Evolutionary conservation across 805 yeast species (phyloP).

Genomic region (Cyberlindnera nakhonratchasimensis): DNA sequence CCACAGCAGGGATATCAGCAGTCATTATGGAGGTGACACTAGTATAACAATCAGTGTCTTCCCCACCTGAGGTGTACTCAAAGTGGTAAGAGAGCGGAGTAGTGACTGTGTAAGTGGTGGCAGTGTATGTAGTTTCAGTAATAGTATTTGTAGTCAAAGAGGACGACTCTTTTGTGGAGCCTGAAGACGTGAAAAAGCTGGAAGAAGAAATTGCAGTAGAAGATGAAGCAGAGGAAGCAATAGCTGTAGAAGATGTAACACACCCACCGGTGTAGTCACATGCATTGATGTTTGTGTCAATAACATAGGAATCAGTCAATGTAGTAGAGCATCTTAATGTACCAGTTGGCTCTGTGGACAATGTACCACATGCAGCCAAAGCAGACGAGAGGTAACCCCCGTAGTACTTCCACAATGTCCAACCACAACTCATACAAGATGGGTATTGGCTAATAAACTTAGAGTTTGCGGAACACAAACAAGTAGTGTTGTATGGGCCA

Average conservation of each 20-base stretch:
- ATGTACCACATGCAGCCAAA: slow-evolving; percentile 26
- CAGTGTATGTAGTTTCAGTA: slow-evolving; percentile 5
- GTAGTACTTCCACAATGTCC: slow-evolving; percentile 35
- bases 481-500: slow-evolving; percentile 19
- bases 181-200: slow-evolving; percentile 8
- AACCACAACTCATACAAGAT: slow-evolving; percentile 34
- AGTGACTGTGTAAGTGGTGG: slow-evolving; percentile 15
- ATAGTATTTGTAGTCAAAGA: slow-evolving; percentile 5
- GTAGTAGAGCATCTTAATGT: slow-evolving; percentile 26
- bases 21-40: slow-evolving; percentile 1
- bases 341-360: slow-evolving; percentile 31
- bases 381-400: slow-evolving; percentile 26
- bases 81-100: slow-evolving; percentile 11
- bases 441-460: slow-evolving; percentile 22
- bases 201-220: slow-evolving; percentile 11
- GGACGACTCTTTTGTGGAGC: slow-evolving; percentile 4
- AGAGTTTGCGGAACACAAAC: slow-evolving; percentile 23
- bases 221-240: slow-evolving; percentile 8
- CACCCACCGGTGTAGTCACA: slow-evolving; percentile 12
- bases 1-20: slow-evolving; percentile 3
- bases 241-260: slow-evolving; percentile 10
- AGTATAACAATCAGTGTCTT: slow-evolving; percentile 14
- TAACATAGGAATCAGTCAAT: slow-evolving; percentile 15
- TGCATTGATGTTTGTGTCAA: slow-evolving; percentile 7
- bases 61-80: slow-evolving; percentile 8